phyloP scores from a whole-genome alignment of 257 asterid species.

The Penstemon newberryi region DNA sequence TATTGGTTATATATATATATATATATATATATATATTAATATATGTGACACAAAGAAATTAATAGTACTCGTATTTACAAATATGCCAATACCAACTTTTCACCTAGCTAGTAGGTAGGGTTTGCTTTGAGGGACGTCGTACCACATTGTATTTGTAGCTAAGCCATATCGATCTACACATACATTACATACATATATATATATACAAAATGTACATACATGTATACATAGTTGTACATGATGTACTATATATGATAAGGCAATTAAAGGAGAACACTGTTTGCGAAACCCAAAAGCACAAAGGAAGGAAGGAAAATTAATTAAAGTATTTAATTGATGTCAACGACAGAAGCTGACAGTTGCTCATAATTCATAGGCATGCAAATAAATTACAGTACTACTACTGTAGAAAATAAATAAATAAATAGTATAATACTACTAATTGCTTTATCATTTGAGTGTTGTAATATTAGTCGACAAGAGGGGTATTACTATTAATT shows the following conservation, averaged over 20 bases:
- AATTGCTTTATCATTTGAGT: slow-evolving; percentile 26
- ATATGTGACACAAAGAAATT: slow-evolving; percentile 34
- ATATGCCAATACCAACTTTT: slow-evolving; percentile 24
- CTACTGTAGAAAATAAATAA: neutral
- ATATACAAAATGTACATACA: neutral
- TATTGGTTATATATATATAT: too few relatives aligned
- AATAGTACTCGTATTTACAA: neutral
- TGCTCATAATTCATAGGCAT: neutral
- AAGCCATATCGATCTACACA: too few relatives aligned
- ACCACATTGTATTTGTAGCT: neutral
- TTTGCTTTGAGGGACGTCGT: slow-evolving; percentile 10
- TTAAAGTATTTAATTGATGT: slow-evolving; percentile 9
- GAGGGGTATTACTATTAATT: slow-evolving; percentile 11
- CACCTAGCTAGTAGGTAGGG: slow-evolving; percentile 7
- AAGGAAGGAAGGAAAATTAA: neutral
- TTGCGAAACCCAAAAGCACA: slow-evolving; percentile 26
- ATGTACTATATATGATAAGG: slow-evolving; percentile 26
- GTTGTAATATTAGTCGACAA: slow-evolving; percentile 25
- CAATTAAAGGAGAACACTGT: slow-evolving; percentile 16
- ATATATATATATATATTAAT: too few relatives aligned
- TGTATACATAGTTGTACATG: neutral
- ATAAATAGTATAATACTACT: neutral
- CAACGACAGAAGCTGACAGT: slow-evolving; percentile 45
- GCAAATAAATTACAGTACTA: neutral
- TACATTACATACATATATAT: neutral